These are phyloP conservation scores for Schizopora paradoxa DNA, from an alignment of 1,284 basidiomycete species.

Conservation along the genomic window DNA sequence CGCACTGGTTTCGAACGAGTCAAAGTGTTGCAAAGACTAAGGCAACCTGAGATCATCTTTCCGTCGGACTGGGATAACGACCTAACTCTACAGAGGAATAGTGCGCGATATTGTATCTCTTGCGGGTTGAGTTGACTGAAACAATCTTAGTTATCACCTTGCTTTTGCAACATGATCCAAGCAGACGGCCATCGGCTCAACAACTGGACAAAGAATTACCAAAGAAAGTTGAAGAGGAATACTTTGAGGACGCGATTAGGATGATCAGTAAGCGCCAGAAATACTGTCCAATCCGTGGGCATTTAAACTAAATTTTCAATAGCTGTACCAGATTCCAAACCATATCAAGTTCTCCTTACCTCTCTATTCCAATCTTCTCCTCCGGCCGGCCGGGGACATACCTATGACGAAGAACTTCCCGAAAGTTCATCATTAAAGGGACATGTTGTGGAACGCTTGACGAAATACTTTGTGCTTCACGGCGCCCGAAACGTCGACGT, in stretches of 20 bases:
- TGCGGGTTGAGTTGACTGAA: constrained; percentile 12
- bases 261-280: constrained; percentile 60
- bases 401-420: constrained; percentile 74
- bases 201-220: constrained; percentile 85
- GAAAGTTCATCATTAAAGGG: constrained; percentile 73
- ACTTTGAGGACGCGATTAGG: constrained; percentile 73
- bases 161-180: constrained; percentile 82
- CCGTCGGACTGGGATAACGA: constrained; percentile 70
- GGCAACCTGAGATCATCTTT: constrained; percentile 70
- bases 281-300: background rate
- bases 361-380: constrained; percentile 67
- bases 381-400: constrained; percentile 63
- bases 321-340: constrained; percentile 72
- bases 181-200: constrained; percentile 77
- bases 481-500: constrained; percentile 87
- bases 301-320: constrained; percentile 7
- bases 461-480: constrained; percentile 78
- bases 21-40: constrained; percentile 72
- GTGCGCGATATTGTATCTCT: constrained; percentile 35
- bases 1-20: constrained; percentile 86
- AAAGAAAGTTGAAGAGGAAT: constrained; percentile 75
- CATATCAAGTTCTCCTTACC: constrained; percentile 64
- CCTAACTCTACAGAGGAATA: constrained; percentile 59
- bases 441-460: constrained; percentile 73
- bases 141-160: constrained; percentile 61